Evolutionary conservation across 805 yeast genomes (phyloP).

Genomic region (Saccharomycopsis capsularis): DNA sequence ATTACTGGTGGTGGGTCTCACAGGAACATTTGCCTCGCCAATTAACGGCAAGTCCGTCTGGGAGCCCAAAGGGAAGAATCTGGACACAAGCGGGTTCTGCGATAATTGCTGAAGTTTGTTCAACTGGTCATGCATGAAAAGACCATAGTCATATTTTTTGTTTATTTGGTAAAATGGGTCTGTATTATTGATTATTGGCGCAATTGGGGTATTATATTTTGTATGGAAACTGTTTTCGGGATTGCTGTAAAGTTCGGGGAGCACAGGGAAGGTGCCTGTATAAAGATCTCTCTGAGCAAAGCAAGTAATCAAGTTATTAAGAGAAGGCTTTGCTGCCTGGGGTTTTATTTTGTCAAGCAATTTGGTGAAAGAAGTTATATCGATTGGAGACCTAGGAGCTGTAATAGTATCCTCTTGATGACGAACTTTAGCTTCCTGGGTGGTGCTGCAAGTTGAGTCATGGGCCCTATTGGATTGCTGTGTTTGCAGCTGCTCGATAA

Average conservation of each 20-base stretch:
- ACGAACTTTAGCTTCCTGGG: background rate
- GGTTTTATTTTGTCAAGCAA: constrained; percentile 2
- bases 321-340: background rate
- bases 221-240: no score
- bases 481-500: background rate
- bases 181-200: constrained; percentile 9
- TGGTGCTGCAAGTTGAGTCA: background rate
- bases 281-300: no score
- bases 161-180: constrained; percentile 17
- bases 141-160: constrained; percentile 8
- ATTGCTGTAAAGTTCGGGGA: background rate
- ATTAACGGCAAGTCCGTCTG: background rate
- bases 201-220: constrained; percentile 11
- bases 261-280: background rate
- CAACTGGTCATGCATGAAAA: background rate
- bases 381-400: constrained; percentile 10
- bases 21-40: background rate
- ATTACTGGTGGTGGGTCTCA: background rate
- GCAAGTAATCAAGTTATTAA: no score
- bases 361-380: constrained; percentile 7
- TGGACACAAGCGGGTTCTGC: constrained; percentile 14
- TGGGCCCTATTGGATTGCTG: no score
- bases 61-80: constrained; percentile 16
- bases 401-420: background rate
- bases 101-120: constrained; percentile 2